Evolutionary conservation across 108 stramenopile genomes (phyloP).

Genomic region (Skeletonema menzelii): DNA sequence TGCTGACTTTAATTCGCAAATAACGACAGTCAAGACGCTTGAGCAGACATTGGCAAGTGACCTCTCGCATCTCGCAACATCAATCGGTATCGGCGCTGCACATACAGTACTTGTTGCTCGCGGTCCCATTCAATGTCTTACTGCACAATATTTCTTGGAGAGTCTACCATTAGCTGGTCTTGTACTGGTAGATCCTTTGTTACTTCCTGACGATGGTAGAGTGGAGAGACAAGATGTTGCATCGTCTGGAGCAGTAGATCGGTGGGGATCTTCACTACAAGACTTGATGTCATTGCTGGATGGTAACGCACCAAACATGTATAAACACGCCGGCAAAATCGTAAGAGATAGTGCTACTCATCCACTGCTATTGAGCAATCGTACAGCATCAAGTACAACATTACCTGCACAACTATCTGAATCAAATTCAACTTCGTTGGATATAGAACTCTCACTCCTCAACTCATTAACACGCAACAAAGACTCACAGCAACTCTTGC

Average conservation of each 20-base stretch:
- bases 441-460: slow-evolving; percentile 16
- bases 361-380: neutral
- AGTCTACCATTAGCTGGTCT: slow-evolving; percentile 49
- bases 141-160: slow-evolving; percentile 49
- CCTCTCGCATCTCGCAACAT: neutral
- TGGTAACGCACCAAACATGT: neutral
- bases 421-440: neutral
- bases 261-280: slow-evolving; percentile 26
- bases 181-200: slow-evolving; percentile 41
- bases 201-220: slow-evolving; percentile 43
- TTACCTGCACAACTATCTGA: neutral
- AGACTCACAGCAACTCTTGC: slow-evolving; percentile 14
- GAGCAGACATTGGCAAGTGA: neutral
- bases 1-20: too few species aligned
- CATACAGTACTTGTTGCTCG: slow-evolving; percentile 33
- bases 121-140: slow-evolving; percentile 43
- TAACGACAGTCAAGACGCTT: neutral
- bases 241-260: neutral
- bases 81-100: slow-evolving; percentile 12
- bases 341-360: neutral
- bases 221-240: neutral
- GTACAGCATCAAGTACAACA: neutral
- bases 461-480: slow-evolving; percentile 11
- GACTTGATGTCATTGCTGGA: slow-evolving; percentile 25
- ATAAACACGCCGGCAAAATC: neutral